Evolutionary conservation across 176 grass and related monocot species (phyloP), one percentile per base, ranked within the genome.

Genomic region (Triticum dicoccoides): DNA sequence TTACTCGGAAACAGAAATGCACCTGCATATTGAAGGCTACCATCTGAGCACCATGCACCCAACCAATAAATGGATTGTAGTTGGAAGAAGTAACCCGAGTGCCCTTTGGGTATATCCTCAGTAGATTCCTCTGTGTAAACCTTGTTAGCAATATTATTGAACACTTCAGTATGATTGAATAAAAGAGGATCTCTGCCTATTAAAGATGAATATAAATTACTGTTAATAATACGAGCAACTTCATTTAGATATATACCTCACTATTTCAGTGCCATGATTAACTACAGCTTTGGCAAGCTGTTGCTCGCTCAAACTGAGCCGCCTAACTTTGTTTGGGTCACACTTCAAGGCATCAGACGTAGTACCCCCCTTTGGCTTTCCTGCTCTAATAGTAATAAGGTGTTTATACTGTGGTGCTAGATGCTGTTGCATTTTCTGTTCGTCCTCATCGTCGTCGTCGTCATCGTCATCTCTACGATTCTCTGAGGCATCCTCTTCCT

Each of bases 11-110:
- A 39, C 49, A 84, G 45, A 77, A 73, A n/a, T 8, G 20, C 69
- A 98, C 95, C 95, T 98, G 95, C 95, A 98, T 98, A 83, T 98
- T 98, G 83, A 98, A 98, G 65, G 95, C 95, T 54, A 98, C 95
- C 95, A 98, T 95, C 69, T 98, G 95, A 90, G 95, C 95, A 85
- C 93, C 95, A 78, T 95, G 95, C 64, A 95, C 80, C 95, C 95
- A 98, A 11, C 91, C 96, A 80, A 94, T 76, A 90, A 95, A 95
- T 15, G 96, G 96, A 56, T 98, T 95, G 42, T 98, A 98, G 86
- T 98, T 98, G 52, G 96, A 98, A 54, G 95, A 98, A 87, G 83
- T 90, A 33, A 98, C 66, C 15, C 94, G 88, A 80, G 89, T 92
- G 63, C 89, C 94, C 81, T 91, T 95, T 27, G 94, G 94, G 80